Evolutionary conservation across 2,329 filamentous ascomycete species (phyloP), one percentile per base, ranked within the genome.

Genomic region (Cadophora sp.): DNA sequence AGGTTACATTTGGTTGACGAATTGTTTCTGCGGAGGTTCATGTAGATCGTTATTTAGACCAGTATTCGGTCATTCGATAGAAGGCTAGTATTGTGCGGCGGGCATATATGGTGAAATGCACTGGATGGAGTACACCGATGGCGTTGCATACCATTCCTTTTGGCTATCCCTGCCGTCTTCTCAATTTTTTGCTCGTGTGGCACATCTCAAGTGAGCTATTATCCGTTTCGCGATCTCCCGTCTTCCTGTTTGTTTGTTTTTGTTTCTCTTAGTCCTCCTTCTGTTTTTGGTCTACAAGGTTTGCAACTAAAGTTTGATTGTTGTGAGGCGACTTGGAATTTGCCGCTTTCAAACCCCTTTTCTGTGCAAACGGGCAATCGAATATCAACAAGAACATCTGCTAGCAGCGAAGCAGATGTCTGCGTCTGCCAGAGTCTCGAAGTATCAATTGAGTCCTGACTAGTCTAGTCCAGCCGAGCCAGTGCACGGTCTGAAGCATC

Each of bases 31-130:
- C 11, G 16, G 51, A n/a, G 19, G 11, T 14, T 19, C 19, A 29
- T 55, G 51, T 55, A 55, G 27, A 55, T 55, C 51, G 51, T 31
- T 55, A 16, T 19, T 29, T 26, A 59, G 56, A 59, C 22, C 22
- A 22, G 22, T 6, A 31, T 12, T 31, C 11, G 55, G 55, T 37
- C 31, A 1, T 8, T 37, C 29, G 27, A 55, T 58, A 37, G 22
- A 34, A 43, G 31, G 43, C 1, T 7, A 11, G 29, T 31, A 26
- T 22, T 37, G 12, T 59, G 22, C 56, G 22, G 22, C 22, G 12
- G 37, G 56, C 31, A 59, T 5, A 43, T 40, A 12, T 40, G 12
- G 34, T 34, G 56, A 16, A 59, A 59, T 43, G 3, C 22, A 40
- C 27, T 40, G 56, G 37, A 26, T 26, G 22, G 11, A 27, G 22